Base-by-base conservation (phyloP, 495 filamentous ascomycete species). In the Lasiosphaeria miniovina region DNA sequence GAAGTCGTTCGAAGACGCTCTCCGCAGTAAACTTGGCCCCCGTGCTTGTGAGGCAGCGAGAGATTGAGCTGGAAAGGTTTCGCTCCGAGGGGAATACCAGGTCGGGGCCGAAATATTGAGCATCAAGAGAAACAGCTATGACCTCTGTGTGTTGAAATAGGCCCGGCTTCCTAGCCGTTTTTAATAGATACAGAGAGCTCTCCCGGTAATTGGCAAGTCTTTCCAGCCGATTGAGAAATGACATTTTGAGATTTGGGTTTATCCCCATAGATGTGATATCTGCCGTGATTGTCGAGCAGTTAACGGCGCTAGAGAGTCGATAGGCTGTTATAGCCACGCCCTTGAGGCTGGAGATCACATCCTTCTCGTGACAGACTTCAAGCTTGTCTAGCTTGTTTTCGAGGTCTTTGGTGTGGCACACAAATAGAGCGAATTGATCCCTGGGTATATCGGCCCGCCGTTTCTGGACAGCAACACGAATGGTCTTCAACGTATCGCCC, bases 131-230 rank as follows among this genome's bases (percentile, higher is more conserved):
- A 38, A 70, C 49, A 15, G 65, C 14, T 3, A 65, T 59, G 14
- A 76, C 60, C 12, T 49, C 59, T 58, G 71, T 65, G 4, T 59
- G 51, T 15, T 63, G 60, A 45, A 68, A 66, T 0, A 75, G 17
- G 5, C 59, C 52, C 0, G 54, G 54, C 31, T 68, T 67, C 38
- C 66, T 70, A 4, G 75, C 73, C 10, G 56, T 61, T 8, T 61
- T 65, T 48, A 58, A 62, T 17, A 79, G 59, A 35, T 65, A 67
- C 14, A 61, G 65, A 2, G 74, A 66, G 17, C 66, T 59, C 54
- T 74, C 68, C 38, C 66, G 64, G 35, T 79, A 79, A 17, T 61
- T 66, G 8, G 71, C 61, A n/a, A 77, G 63, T 40, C 76, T 77
- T 8, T 38, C 43, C 0, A 76, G 62, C 35, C 68, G 70, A 8